Conservation (phyloP, 371 early-diverging fungal species). For the Furculomyces boomerangus region DNA sequence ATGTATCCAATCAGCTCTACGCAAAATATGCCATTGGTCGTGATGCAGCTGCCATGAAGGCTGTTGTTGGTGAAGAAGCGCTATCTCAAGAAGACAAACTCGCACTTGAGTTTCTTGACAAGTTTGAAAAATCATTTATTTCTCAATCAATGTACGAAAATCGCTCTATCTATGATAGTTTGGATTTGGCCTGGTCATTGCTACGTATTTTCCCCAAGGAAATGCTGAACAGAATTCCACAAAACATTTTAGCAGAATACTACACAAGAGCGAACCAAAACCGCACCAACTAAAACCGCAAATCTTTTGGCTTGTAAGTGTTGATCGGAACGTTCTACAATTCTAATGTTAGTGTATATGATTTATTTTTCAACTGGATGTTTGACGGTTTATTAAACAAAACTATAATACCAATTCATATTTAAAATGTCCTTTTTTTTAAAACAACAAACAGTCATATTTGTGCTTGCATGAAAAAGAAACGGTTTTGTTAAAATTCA, state of each 20-base stretch:
- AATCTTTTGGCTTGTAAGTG: neutral
- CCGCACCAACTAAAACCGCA: neutral
- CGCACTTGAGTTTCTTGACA: slow-evolving; percentile 96
- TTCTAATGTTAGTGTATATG: neutral
- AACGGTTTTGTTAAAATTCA: neutral
- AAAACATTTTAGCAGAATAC: slow-evolving; percentile 86
- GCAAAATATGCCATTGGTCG: slow-evolving; percentile 99
- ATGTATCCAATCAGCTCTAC: slow-evolving; percentile 99
- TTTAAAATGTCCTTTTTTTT: neutral
- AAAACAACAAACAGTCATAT: neutral
- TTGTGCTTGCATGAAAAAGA: neutral
- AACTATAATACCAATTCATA: neutral
- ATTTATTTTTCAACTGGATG: neutral
- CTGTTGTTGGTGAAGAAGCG: slow-evolving; percentile 99
- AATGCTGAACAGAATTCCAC: slow-evolving; percentile 98
- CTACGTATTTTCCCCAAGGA: slow-evolving; percentile 99
- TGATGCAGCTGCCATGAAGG: slow-evolving; percentile 99
- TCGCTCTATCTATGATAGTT: slow-evolving; percentile 92
- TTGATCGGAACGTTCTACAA: neutral
- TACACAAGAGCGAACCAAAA: slow-evolving; percentile 45
- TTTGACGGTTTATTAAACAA: neutral
- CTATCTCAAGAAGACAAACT: slow-evolving; percentile 97
- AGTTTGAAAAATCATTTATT: slow-evolving; percentile 97
- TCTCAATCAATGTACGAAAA: slow-evolving; percentile 91
- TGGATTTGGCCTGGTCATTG: slow-evolving; percentile 98